phyloP scores from a whole-genome alignment of 83 land plant species.

The Picea engelmannii region DNA sequence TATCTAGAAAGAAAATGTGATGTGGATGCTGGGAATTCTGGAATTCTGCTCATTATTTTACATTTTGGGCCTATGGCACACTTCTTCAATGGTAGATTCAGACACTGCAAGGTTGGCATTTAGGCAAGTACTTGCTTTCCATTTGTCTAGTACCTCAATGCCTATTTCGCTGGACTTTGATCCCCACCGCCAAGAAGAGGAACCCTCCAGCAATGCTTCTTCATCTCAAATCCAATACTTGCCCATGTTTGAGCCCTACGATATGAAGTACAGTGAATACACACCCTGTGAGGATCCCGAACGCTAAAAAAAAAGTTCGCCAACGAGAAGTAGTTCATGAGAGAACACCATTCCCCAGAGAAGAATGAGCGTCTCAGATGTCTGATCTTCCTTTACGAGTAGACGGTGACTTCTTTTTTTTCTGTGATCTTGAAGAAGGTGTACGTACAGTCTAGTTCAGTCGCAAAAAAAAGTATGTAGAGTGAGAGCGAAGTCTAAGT shows the following conservation, averaged over 20 bases:
- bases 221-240: background rate
- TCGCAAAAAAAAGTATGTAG: no score
- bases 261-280: constrained; percentile 32
- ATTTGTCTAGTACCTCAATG: background rate
- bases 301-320: no score
- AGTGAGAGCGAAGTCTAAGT: no score
- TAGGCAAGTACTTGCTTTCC: background rate
- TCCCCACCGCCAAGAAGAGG: constrained; percentile 38
- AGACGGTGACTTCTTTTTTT: no score
- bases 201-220: background rate
- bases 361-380: no score
- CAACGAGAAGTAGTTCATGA: no score
- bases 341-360: no score
- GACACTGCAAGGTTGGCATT: constrained; percentile 14
- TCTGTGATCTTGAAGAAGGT: no score
- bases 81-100: background rate
- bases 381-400: no score
- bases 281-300: no score
- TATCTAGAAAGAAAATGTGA: no score
- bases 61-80: constrained; percentile 45
- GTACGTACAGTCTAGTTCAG: no score
- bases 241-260: constrained; percentile 37
- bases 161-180: constrained; percentile 40
- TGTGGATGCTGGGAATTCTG: constrained; percentile 2
- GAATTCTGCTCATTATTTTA: constrained; percentile 40